Base-by-base conservation (phyloP, 768 basidiomycete species). In the Auricularia sp. region DNA sequence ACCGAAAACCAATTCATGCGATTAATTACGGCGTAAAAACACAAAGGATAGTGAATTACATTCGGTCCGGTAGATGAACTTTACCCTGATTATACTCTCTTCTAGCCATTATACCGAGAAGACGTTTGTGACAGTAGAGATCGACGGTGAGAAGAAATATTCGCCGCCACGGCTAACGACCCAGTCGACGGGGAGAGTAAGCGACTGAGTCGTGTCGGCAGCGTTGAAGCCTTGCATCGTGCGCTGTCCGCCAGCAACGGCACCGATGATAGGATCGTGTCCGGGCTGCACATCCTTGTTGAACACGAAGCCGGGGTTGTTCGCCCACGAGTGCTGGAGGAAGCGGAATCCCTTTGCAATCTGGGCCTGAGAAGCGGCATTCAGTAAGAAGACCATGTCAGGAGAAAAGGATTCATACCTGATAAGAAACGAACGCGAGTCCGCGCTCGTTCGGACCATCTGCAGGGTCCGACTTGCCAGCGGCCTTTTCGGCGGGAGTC, bases 111-210 rank as follows among this genome's bases (percentile, higher is more conserved):
- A 59, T 6, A 33, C 56, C 11, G 56, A 23, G 7, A 59, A 29
- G 29, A 35, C 34, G 23, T 23, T 73, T 71, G 75, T 77, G 70
- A 84, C 72, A 8, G 76, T 79, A 39, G 77, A 77, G 62, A 83
- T 70, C 23, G 80, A 80, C 0, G 82, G 83, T 3, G 77, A 72
- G 71, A 83, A 83, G 71, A 83, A 83, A 68, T 82, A 83, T 67
- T 81, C 83, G 64, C 83, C 81, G 47, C 83, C 80, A 29, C 78
- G 76, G 53, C 82, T 74, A 39, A 36, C 23, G n/a, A 64, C 43
- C 21, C 21, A 61, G 58, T 64, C 58, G 11, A 16, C 29, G 10
- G 56, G 23, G 33, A 64, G 18, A 23, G 12, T n/a, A 3, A 64
- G 23, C 3, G n/a, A 21, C 36, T 33, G 4, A n/a, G 23, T 64